Evolutionary conservation across 225 moss, liverwort and hornwort genomes (phyloP).

Genomic region (Marchantia polymorpha): DNA sequence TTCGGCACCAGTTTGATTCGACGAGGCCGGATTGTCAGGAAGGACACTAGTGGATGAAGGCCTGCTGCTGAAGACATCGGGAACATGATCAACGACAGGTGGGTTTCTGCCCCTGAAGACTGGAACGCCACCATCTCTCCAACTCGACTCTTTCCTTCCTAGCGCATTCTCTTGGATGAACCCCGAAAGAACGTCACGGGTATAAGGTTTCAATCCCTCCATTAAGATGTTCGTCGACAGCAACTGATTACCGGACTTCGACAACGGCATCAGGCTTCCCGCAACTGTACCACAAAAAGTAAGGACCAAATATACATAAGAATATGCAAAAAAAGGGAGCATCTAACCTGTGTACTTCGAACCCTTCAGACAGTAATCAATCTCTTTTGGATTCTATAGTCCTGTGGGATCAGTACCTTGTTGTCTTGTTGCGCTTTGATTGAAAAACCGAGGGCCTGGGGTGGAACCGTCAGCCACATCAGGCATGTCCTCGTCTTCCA

Average conservation of each 20-base stretch:
- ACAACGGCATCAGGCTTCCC: constrained; percentile 8
- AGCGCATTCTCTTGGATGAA: constrained; percentile 22
- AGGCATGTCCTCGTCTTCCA: constrained; percentile 78
- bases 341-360: neutral
- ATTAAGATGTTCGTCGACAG: constrained; percentile 14
- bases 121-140: constrained; percentile 22
- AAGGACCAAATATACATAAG: neutral
- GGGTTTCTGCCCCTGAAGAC: neutral
- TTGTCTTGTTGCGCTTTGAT: constrained; percentile 46
- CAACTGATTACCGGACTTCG: neutral
- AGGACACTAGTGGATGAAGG: constrained; percentile 16
- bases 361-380: neutral
- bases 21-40: constrained; percentile 17
- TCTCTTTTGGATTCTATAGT: neutral
- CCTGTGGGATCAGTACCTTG: constrained; percentile 45
- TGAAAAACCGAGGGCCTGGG: constrained; percentile 41
- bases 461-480: constrained; percentile 54
- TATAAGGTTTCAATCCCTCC: constrained; percentile 29
- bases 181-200: constrained; percentile 17
- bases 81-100: constrained; percentile 16
- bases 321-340: neutral
- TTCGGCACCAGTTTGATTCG: constrained; percentile 46
- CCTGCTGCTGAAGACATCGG: constrained; percentile 27
- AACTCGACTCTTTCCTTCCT: constrained; percentile 27
- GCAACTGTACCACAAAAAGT: constrained; percentile 17